Conservation (phyloP, 768 basidiomycete species). For the Nidularia pulvinata region DNA sequence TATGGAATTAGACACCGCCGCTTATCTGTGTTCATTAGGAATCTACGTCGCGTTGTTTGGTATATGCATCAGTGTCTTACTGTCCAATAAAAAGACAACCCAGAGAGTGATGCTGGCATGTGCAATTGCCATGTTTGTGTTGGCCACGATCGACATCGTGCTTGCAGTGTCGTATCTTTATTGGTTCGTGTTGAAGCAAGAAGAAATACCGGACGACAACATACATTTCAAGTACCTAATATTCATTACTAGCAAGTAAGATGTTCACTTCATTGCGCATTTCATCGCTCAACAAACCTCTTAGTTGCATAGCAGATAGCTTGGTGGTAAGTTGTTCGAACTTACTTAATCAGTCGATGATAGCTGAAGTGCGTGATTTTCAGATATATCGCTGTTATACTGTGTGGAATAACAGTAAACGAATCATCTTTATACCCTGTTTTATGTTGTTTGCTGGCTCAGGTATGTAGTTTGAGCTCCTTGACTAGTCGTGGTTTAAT, state of each 20-base stretch:
- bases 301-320: slow-evolving; percentile 23
- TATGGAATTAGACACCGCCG: too few species aligned
- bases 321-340: slow-evolving; percentile 17
- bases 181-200: slow-evolving; percentile 18
- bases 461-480: slow-evolving; percentile 10
- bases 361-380: too few species aligned
- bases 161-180: slow-evolving; percentile 23
- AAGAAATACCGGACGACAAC: slow-evolving; percentile 19
- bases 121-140: slow-evolving; percentile 20
- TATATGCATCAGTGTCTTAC: slow-evolving; percentile 23
- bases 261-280: not conserved
- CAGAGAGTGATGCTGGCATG: slow-evolving; percentile 20
- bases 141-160: slow-evolving; percentile 24
- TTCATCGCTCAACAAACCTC: not conserved
- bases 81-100: slow-evolving; percentile 17
- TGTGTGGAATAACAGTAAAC: slow-evolving; percentile 25
- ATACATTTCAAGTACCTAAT: slow-evolving; percentile 24
- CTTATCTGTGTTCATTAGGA: slow-evolving; percentile 3
- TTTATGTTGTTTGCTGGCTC: slow-evolving; percentile 19
- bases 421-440: slow-evolving; percentile 20
- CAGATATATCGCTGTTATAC: slow-evolving; percentile 29
- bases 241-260: slow-evolving; percentile 27
- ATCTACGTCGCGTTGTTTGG: slow-evolving; percentile 24
- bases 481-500: not conserved
- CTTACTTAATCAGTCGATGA: not conserved